Conservation (phyloP, 2,329 filamentous ascomycete genomes). For the Whalleya microplaca region DNA sequence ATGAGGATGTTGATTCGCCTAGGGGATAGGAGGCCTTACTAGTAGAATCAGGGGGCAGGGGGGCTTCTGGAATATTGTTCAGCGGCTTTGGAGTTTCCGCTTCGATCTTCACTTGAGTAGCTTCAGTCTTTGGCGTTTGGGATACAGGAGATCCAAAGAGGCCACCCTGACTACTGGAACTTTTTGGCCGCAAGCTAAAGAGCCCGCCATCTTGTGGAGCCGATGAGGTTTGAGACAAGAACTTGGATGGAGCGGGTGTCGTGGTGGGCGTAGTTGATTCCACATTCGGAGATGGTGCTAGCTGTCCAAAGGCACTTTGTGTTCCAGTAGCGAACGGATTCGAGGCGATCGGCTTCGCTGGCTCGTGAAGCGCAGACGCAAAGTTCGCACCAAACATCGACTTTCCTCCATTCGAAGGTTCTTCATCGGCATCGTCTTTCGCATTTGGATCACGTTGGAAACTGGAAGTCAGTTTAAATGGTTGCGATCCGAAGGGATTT, state of each 20-base stretch:
- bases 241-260: conserved; percentile 55
- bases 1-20: conserved; percentile 57
- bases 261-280: conserved; percentile 54
- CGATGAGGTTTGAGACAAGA: conserved; percentile 44
- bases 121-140: conserved; percentile 27
- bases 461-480: conserved; percentile 69
- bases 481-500: conserved; percentile 51
- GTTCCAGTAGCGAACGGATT: conserved; percentile 32
- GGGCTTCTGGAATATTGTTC: conserved; percentile 38
- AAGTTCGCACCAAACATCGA: conserved; percentile 66
- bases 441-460: conserved; percentile 68
- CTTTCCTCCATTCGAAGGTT: conserved; percentile 40
- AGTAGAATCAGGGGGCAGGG: conserved; percentile 59
- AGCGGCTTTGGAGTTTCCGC: conserved; percentile 38
- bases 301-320: conserved; percentile 28
- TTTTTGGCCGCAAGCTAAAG: conserved; percentile 41
- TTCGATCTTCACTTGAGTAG: conserved; percentile 44
- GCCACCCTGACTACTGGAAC: conserved; percentile 25
- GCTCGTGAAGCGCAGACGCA: conserved; percentile 58
- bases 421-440: conserved; percentile 56
- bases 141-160: conserved; percentile 25
- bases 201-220: conserved; percentile 35
- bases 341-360: conserved; percentile 42
- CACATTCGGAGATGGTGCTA: conserved; percentile 17
- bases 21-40: conserved; percentile 56